Evolutionary conservation across 1,139 yeast genomes (phyloP).

Genomic region (Geotrichum candidum): DNA sequence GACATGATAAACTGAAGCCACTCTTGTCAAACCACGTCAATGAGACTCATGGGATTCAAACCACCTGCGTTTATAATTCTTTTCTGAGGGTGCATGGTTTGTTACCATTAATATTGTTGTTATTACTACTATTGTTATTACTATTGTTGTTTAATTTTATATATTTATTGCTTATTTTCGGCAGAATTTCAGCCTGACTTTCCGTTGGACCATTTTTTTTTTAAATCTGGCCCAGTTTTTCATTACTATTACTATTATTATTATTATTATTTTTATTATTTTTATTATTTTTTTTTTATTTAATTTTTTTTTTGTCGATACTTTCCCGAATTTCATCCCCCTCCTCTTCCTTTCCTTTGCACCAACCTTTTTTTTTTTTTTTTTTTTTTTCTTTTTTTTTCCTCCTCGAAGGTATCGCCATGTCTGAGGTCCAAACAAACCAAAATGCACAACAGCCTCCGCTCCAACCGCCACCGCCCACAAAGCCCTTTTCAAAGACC

Average conservation of each 20-base stretch:
- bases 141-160: no score
- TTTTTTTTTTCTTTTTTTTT: background rate
- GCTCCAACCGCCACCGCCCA: background rate
- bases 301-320: background rate
- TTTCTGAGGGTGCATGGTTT: no score
- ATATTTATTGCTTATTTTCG: no score
- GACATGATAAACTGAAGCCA: no score
- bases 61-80: no score
- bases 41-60: no score
- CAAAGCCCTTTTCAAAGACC: slow-evolving; percentile 1
- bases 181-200: background rate
- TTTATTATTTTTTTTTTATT: no score
- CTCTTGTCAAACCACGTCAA: no score
- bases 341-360: background rate
- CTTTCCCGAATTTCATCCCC: background rate
- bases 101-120: no score
- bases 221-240: background rate
- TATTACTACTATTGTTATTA: no score
- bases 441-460: background rate
- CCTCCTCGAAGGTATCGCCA: background rate
- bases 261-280: no score
- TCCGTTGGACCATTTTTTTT: background rate
- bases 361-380: background rate
- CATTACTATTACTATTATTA: no score
- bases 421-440: background rate